phyloP scores from a whole-genome alignment of 2,329 filamentous ascomycete genomes.

The Furcasterigmium furcatum region DNA sequence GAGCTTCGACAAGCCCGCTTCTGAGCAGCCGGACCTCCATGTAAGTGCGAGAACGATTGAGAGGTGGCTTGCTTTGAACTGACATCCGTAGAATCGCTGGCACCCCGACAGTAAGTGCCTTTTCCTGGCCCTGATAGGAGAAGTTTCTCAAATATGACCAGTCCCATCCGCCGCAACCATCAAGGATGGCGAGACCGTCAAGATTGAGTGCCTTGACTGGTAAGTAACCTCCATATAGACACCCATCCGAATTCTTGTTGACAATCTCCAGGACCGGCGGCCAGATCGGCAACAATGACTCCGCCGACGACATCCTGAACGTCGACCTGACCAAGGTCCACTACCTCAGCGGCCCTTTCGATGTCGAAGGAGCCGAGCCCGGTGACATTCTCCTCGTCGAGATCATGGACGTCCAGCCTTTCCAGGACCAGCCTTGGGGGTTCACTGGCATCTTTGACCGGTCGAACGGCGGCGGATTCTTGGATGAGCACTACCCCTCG shows the following conservation, averaged over 20 bases:
- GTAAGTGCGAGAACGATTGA: no score
- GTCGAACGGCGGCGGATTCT: constrained; percentile 81
- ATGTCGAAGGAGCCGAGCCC: constrained; percentile 78
- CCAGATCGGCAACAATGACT: constrained; percentile 86
- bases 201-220: constrained; percentile 91
- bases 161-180: constrained; percentile 73
- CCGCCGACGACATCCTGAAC: constrained; percentile 81
- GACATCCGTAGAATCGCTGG: constrained; percentile 70
- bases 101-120: constrained; percentile 75
- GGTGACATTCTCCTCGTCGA: constrained; percentile 84
- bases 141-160: constrained; percentile 26
- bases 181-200: constrained; percentile 81
- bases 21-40: constrained; percentile 67
- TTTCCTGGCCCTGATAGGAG: neutral
- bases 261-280: constrained; percentile 61
- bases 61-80: neutral
- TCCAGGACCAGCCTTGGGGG: constrained; percentile 83
- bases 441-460: constrained; percentile 82
- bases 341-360: constrained; percentile 86
- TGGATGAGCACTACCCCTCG: constrained; percentile 83
- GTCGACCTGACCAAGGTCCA: constrained; percentile 83
- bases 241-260: constrained; percentile 2
- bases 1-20: constrained; percentile 67
- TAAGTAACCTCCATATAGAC: constrained; percentile 17
- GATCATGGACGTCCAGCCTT: constrained; percentile 89